A percentile compares a stretch with the other conserved stretches of the same genome.
These are phyloP conservation scores for Asterophora lycoperdoides DNA, from an alignment of 768 basidiomycete genomes.

Conservation along the genomic window DNA sequence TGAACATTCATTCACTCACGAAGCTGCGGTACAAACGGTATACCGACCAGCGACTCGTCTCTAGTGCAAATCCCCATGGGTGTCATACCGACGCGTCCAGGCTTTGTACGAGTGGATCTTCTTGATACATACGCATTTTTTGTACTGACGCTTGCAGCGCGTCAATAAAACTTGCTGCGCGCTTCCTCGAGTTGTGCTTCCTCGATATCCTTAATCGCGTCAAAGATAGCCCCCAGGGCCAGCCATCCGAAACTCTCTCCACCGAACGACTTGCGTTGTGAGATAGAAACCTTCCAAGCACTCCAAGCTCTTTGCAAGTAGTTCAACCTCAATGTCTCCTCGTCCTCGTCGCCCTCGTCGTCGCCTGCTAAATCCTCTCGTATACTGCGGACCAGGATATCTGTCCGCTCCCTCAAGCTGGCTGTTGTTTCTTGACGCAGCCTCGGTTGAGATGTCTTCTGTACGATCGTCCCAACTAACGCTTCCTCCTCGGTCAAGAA, in stretches of 20 bases:
- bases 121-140: constrained; percentile 1
- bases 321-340: constrained; percentile 21
- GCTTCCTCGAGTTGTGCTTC: constrained; percentile 11
- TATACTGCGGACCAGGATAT: constrained; percentile 45
- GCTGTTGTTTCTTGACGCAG: constrained; percentile 50
- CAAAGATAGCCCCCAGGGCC: constrained; percentile 54
- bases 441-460: constrained; percentile 56
- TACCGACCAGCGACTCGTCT: not conserved
- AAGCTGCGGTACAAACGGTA: not conserved
- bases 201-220: constrained; percentile 34
- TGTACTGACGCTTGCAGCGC: not conserved
- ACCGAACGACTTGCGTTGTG: constrained; percentile 41
- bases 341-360: constrained; percentile 22
- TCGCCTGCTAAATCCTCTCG: constrained; percentile 50
- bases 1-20: not conserved
- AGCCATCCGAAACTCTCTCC: constrained; percentile 62
- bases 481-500: constrained; percentile 61
- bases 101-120: not conserved
- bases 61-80: not conserved
- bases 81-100: not conserved
- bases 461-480: constrained; percentile 60
- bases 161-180: constrained; percentile 17
- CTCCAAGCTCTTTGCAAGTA: constrained; percentile 49
- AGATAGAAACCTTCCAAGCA: constrained; percentile 46
- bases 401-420: constrained; percentile 51